These are phyloP conservation scores for Phoenix dactylifera DNA, from an alignment of 176 grass and related monocot species.

Conservation along the genomic window DNA sequence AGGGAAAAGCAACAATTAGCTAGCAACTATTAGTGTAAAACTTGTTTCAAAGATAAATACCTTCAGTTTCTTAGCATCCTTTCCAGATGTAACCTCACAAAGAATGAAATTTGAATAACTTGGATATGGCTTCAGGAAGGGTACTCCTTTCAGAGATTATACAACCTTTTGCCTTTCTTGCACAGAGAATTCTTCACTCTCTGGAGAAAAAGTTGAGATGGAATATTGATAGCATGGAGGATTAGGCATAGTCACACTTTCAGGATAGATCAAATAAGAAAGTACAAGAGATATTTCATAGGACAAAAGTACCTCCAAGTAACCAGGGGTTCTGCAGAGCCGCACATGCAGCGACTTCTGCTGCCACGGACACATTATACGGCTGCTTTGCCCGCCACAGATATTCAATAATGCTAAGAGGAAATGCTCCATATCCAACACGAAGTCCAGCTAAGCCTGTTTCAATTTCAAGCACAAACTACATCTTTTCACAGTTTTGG, in stretches of 20 bases:
- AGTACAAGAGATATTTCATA: background rate
- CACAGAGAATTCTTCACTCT: conserved; percentile 60
- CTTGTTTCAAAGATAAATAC: conserved; percentile 18
- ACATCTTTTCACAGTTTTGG: too few relatives aligned
- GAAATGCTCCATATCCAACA: conserved; percentile 97
- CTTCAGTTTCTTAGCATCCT: conserved; percentile 99
- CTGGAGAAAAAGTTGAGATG: conserved; percentile 28
- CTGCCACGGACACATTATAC: conserved; percentile 95
- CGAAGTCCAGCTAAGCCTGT: conserved; percentile 96
- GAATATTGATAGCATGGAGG: background rate
- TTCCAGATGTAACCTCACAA: conserved; percentile 83
- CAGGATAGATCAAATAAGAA: background rate
- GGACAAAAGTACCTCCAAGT: conserved; percentile 64
- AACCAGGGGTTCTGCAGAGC: conserved; percentile 68
- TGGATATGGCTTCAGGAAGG: conserved; percentile 81
- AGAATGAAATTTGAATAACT: conserved; percentile 92
- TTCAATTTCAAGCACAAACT: background rate
- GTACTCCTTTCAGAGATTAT: conserved; percentile 63
- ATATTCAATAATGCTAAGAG: conserved; percentile 86
- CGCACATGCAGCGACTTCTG: conserved; percentile 88
- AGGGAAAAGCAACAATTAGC: too few relatives aligned
- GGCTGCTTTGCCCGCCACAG: conserved; percentile 90
- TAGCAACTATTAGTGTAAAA: too few relatives aligned
- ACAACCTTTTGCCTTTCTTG: conserved; percentile 79
- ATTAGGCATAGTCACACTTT: background rate